Evolutionary conservation across 1,139 yeast genomes (phyloP), one percentile per base, ranked within the genome.

Genomic region (Taphrina confusa): DNA sequence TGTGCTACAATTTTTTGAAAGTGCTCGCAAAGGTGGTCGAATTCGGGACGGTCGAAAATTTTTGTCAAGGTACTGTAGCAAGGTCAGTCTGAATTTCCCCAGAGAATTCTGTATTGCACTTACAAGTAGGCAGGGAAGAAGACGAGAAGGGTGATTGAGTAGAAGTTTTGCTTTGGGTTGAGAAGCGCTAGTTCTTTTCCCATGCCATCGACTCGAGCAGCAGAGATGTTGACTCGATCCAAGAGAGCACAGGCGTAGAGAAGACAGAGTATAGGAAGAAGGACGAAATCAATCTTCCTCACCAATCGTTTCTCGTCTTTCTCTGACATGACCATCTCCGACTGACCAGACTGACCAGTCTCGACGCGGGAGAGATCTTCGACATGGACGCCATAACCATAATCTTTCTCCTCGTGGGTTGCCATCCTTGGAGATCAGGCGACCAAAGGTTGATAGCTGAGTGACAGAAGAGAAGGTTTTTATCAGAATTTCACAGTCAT

Each of bases 41-140:
- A n/a, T n/a, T n/a, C n/a, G n/a, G n/a, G n/a, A n/a, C n/a, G n/a
- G n/a, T n/a, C n/a, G n/a, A n/a, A n/a, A n/a, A n/a, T n/a, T n/a
- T n/a, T n/a, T n/a, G n/a, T n/a, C n/a, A n/a, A n/a, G n/a, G n/a
- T n/a, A n/a, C n/a, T n/a, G n/a, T n/a, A n/a, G 16, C 5, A 9
- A n/a, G 12, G 20, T 47, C 18, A 47, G 52, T 22, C 22, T 33
- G 28, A 12, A 22, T 14, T 27, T n/a, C 25, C 3, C 20, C 4
- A 14, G 27, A 5, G 4, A 11, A 14, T 8, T n/a, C 11, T 12
- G 12, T 1, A 11, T 4, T 9, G 11, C 8, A n/a, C 52, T 47
- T 16, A 47, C 52, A 84, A 74, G 68, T 85, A 85, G 11, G 89
- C 89, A 16, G 84, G 84, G 67, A 84, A 85, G 70, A 85, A 85